Evolutionary conservation across 805 yeast species (phyloP), one percentile per base, ranked within the genome.

Genomic region (Ogataea paraovalis): DNA sequence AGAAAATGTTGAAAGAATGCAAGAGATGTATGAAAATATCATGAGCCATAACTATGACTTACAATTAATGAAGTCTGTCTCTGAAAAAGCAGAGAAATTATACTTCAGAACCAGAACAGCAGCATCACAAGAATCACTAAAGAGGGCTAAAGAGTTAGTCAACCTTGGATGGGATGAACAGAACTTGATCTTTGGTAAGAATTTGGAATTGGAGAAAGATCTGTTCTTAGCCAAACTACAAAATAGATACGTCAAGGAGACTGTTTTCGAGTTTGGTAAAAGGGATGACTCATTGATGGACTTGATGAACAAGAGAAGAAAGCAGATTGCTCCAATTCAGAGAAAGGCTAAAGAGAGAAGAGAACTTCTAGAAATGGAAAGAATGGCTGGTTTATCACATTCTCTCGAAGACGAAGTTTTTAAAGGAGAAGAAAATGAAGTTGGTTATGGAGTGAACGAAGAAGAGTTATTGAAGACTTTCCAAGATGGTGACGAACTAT

Each of bases 241-340:
- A 50, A 77, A 87, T 55, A 75, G 97, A 61, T 65, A 72, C 39
- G 72, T 80, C 43, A 85, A 87, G 58, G 98, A 94, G 63, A 94
- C 99, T 0, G 97, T 94, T 3, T 94, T 94, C 64, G 99, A 94
- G 66, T 85, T 90, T 66, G 79, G 82, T 51, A 80, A 83, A 59
- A 76, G 74, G 43, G 87, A 83, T 54, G 84, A 84, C 53, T 78
- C 82, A 43, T 73, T 89, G 61, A 84, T 87, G 36, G 84, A 83
- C 45, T 74, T 94, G 61, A 94, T 94, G 99, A 76, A 82, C 53
- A 80, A 82, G 50, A 75, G 98, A 72, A 76, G 99, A 64, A 76
- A 75, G 50, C 97, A 91, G 64, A 75, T 92, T 47, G 96, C 96
- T 0, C 66, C 57, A 10, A 80, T 91, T 44, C 96, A 91, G 65